phyloP scores from a whole-genome alignment of 192 early-diverging fungal genomes.

The Coemansia sp. region DNA sequence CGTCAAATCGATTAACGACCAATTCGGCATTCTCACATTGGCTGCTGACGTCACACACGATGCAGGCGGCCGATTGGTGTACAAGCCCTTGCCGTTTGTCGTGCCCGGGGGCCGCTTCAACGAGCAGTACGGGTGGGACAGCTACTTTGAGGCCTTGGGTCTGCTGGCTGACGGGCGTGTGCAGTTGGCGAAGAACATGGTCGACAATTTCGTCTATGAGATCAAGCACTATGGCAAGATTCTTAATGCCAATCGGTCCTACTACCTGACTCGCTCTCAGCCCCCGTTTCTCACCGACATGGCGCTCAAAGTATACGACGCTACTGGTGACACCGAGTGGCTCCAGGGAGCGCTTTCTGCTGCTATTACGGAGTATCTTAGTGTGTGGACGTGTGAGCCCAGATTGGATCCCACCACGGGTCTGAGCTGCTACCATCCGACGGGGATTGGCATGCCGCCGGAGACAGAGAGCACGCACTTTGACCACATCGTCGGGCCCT shows the following conservation, averaged over 20 bases:
- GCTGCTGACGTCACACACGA: constrained; percentile 57
- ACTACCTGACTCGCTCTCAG: constrained; percentile 96
- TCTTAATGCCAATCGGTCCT: constrained; percentile 96
- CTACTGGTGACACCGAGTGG: constrained; percentile 64
- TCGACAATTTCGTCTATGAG: constrained; percentile 96
- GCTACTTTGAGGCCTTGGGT: constrained; percentile 91
- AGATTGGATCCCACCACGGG: constrained; percentile 74
- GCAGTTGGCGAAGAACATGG: constrained; percentile 89
- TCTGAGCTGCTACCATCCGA: constrained; percentile 82
- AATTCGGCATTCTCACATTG: constrained; percentile 88
- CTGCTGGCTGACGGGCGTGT: constrained; percentile 81
- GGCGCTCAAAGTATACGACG: constrained; percentile 76
- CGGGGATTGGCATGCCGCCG: constrained; percentile 93
- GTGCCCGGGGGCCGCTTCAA: constrained; percentile 99
- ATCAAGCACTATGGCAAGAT: constrained; percentile 99
- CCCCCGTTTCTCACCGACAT: constrained; percentile 99
- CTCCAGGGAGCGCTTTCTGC: constrained; percentile 66
- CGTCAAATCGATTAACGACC: constrained; percentile 86
- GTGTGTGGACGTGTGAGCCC: constrained; percentile 84
- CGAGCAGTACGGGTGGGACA: constrained; percentile 99
- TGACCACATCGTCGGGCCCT: constrained; percentile 83
- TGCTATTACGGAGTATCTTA: constrained; percentile 88
- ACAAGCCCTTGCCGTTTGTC: constrained; percentile 87
- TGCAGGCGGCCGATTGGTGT: constrained; percentile 51
- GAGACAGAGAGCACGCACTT: constrained; percentile 95